A percentile compares a stretch with the other conserved stretches of the same genome.
Conservation (phyloP, 108 stramenopile genomes). For the Conticribra guillardii region DNA sequence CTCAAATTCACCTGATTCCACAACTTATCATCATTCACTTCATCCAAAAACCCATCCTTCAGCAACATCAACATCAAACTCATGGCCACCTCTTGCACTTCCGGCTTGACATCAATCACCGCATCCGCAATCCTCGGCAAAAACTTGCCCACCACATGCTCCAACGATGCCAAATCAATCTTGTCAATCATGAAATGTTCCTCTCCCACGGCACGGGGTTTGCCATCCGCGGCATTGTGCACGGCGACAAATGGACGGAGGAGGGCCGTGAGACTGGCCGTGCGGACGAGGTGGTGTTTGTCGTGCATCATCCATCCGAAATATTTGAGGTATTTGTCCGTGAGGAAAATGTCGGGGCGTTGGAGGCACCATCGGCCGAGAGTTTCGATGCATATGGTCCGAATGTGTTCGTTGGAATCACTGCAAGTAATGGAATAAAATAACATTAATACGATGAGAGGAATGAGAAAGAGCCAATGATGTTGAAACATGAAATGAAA, state of each 20-base stretch:
- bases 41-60: conserved; percentile 79
- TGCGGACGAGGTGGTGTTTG: conserved; percentile 68
- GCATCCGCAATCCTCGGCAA: conserved; percentile 67
- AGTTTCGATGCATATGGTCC: conserved; percentile 65
- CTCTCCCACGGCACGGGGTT: conserved; percentile 16
- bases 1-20: conserved; percentile 83
- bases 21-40: conserved; percentile 69
- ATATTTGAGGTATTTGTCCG: conserved; percentile 89
- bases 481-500: no score
- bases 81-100: conserved; percentile 83
- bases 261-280: conserved; percentile 66
- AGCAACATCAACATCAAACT: conserved; percentile 62
- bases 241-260: conserved; percentile 63
- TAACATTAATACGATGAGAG: no score
- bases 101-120: conserved; percentile 57
- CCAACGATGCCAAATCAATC: conserved; percentile 63
- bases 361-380: conserved; percentile 65
- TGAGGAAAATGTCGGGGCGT: conserved; percentile 81
- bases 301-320: conserved; percentile 90
- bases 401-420: conserved; percentile 79
- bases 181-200: conserved; percentile 40
- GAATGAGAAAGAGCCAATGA: no score
- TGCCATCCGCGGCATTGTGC: conserved; percentile 29
- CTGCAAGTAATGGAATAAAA: conserved; percentile 7
- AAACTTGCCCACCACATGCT: conserved; percentile 76